Evolutionary conservation across 192 early-diverging fungal genomes (phyloP).

Genomic region (Coemansia sp.): DNA sequence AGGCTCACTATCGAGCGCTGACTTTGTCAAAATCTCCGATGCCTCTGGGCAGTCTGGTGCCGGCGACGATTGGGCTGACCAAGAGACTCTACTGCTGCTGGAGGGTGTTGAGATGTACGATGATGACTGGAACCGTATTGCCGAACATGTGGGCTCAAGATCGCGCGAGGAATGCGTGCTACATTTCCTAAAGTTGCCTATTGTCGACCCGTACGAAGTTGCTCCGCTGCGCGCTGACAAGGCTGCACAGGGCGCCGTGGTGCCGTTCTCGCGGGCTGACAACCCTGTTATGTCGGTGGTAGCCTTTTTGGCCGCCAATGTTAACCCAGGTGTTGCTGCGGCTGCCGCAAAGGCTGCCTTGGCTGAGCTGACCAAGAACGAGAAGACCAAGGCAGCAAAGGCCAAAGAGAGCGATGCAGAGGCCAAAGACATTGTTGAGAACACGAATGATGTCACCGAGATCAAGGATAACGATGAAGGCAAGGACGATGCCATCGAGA

Average conservation of each 20-base stretch:
- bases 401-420: neutral
- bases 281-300: constrained; percentile 92
- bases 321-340: constrained; percentile 82
- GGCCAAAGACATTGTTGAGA: neutral
- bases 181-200: constrained; percentile 85
- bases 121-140: constrained; percentile 89
- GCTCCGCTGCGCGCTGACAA: constrained; percentile 27
- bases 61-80: constrained; percentile 77
- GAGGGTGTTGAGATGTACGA: constrained; percentile 94
- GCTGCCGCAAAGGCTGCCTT: constrained; percentile 86
- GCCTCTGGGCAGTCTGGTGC: constrained; percentile 24
- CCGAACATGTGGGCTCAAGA: constrained; percentile 88
- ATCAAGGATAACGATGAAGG: neutral
- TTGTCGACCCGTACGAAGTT: constrained; percentile 75
- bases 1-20: constrained; percentile 70
- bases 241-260: constrained; percentile 57
- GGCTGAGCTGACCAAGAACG: constrained; percentile 57
- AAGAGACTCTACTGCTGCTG: constrained; percentile 81
- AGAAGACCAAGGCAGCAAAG: neutral
- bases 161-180: constrained; percentile 89
- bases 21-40: constrained; percentile 76
- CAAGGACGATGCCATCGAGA: neutral
- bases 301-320: constrained; percentile 81
- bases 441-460: neutral
- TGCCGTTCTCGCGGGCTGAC: constrained; percentile 76